These are phyloP conservation scores for Falciphora oryzae DNA, from an alignment of 2,329 filamentous ascomycete genomes.

Conservation along the genomic window DNA sequence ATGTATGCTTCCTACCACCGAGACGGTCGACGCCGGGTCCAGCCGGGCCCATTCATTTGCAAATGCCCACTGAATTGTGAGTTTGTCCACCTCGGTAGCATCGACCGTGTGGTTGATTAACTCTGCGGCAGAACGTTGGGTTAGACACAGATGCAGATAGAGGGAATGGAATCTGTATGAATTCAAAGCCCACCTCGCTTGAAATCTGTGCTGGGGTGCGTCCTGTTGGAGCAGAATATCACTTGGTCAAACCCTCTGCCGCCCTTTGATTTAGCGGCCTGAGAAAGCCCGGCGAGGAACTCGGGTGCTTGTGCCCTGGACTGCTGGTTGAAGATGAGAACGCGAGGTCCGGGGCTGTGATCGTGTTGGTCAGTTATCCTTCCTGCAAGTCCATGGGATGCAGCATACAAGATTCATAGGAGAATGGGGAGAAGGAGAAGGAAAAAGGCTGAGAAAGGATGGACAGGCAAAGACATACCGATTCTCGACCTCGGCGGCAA, in stretches of 20 bases:
- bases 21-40: slow-evolving; percentile 37
- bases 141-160: slow-evolving; percentile 12
- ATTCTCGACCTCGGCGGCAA: slow-evolving; percentile 38
- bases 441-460: neutral
- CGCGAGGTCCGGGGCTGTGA: slow-evolving; percentile 15
- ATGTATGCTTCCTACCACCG: slow-evolving; percentile 47
- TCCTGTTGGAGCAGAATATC: slow-evolving; percentile 38
- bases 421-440: slow-evolving; percentile 12
- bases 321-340: slow-evolving; percentile 90
- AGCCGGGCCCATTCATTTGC: slow-evolving; percentile 43
- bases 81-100: slow-evolving; percentile 40
- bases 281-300: slow-evolving; percentile 48
- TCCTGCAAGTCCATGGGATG: neutral
- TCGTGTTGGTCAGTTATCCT: neutral
- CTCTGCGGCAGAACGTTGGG: slow-evolving; percentile 27
- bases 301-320: slow-evolving; percentile 68
- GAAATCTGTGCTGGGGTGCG: slow-evolving; percentile 42
- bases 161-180: neutral
- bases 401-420: too few species aligned
- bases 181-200: slow-evolving; percentile 31
- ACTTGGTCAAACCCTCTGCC: slow-evolving; percentile 59
- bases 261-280: slow-evolving; percentile 27
- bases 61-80: slow-evolving; percentile 46
- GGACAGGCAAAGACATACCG: slow-evolving; percentile 16
- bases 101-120: slow-evolving; percentile 52